These are phyloP conservation scores for Musa itinerans DNA, from an alignment of 176 grass and related monocot genomes.

Conservation along the genomic window DNA sequence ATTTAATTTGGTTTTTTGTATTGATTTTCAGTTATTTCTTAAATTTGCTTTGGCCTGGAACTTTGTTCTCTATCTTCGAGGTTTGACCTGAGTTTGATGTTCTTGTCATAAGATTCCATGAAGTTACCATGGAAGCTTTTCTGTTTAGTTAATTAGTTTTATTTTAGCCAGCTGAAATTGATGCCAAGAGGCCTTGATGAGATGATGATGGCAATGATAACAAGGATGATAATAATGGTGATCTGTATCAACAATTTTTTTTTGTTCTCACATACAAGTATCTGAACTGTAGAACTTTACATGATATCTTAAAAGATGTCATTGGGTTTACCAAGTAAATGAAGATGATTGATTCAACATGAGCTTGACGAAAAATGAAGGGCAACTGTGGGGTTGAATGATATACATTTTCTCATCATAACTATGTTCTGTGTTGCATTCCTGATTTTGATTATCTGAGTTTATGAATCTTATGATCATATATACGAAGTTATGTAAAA, in stretches of 20 bases:
- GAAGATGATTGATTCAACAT: background rate
- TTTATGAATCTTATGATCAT: too few relatives aligned
- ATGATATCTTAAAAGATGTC: background rate
- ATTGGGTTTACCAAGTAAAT: background rate
- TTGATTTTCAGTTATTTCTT: background rate
- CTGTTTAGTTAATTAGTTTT: background rate
- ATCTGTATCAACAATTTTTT: background rate
- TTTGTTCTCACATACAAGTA: background rate
- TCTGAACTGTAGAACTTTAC: background rate
- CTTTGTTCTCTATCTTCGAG: background rate
- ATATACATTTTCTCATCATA: too few relatives aligned
- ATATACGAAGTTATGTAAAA: too few relatives aligned
- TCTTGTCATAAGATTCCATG: background rate
- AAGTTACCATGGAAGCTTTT: background rate
- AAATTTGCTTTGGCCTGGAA: background rate
- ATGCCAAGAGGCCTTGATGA: background rate
- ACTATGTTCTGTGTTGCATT: too few relatives aligned
- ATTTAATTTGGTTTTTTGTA: background rate
- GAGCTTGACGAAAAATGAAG: background rate
- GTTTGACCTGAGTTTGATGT: background rate
- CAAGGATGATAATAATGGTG: background rate
- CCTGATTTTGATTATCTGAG: too few relatives aligned
- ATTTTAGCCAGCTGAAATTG: background rate
- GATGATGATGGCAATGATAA: background rate
- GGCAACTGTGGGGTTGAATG: too few relatives aligned